Percentiles rank a stretch among this genome's conserved stretches.
Evolutionary conservation across 768 basidiomycete species (phyloP).

Genomic region (Boletus insuetus): DNA sequence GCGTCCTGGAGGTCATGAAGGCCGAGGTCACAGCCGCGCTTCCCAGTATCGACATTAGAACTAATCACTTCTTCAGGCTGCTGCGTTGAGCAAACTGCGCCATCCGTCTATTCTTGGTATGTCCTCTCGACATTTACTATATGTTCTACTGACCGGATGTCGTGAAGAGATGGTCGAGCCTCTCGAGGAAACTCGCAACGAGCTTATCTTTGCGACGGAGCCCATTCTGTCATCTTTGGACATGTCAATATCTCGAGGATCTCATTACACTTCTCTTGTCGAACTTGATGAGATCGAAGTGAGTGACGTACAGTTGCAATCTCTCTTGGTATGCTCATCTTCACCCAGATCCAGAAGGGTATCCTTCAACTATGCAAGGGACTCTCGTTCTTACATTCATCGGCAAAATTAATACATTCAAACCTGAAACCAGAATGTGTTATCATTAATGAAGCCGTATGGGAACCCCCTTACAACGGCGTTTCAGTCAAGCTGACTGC

Average conservation of each 20-base stretch:
- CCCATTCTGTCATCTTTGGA: constrained; percentile 80
- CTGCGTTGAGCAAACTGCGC: constrained; percentile 77
- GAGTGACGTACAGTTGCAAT: constrained; percentile 18
- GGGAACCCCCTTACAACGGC: constrained; percentile 23
- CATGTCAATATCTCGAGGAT: constrained; percentile 67
- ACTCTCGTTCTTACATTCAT: constrained; percentile 85
- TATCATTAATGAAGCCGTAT: constrained; percentile 83
- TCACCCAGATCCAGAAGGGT: constrained; percentile 86
- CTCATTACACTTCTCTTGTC: constrained; percentile 52
- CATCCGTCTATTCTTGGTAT: constrained; percentile 91
- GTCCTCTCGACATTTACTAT: constrained; percentile 10
- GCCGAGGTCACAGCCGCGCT: constrained; percentile 62
- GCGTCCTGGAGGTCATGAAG: constrained; percentile 81
- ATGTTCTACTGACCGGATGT: constrained; percentile 2
- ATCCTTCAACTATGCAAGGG: constrained; percentile 91
- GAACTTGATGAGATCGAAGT: constrained; percentile 98
- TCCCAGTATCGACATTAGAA: not conserved
- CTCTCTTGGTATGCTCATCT: constrained; percentile 4
- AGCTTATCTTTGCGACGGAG: constrained; percentile 93
- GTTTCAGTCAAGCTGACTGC: not conserved
- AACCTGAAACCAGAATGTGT: constrained; percentile 87
- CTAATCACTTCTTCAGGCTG: constrained; percentile 52
- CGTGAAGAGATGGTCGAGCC: constrained; percentile 93
- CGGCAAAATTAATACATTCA: constrained; percentile 88
- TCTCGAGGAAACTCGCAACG: constrained; percentile 85